These are phyloP conservation scores for Rhododendron henanense DNA, from an alignment of 148 eudicot genomes.

Conservation along the genomic window DNA sequence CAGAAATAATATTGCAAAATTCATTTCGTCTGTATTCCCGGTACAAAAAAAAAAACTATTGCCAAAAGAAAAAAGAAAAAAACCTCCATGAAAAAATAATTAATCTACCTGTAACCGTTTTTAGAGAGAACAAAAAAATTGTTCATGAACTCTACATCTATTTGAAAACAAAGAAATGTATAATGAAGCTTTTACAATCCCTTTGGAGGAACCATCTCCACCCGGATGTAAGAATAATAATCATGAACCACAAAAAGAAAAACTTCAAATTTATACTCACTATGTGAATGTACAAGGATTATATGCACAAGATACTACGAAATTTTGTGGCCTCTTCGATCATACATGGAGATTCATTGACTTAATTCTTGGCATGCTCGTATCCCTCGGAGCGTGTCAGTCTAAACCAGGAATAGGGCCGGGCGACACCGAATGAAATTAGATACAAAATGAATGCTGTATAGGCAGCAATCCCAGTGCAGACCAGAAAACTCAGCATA, in stretches of 20 bases:
- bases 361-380: constrained; percentile 21
- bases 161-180: not conserved
- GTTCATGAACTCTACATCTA: not conserved
- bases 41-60: no score
- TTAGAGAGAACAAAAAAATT: not conserved
- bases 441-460: constrained; percentile 63
- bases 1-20: not conserved
- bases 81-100: not conserved
- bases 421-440: constrained; percentile 33
- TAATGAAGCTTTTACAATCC: not conserved
- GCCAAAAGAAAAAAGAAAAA: no score
- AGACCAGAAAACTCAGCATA: constrained; percentile 29
- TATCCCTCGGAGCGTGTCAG: constrained; percentile 17
- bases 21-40: not conserved
- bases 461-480: constrained; percentile 43
- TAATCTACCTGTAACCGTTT: not conserved
- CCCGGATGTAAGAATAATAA: not conserved
- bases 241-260: not conserved
- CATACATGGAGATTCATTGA: not conserved
- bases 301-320: not conserved
- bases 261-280: not conserved
- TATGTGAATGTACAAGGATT: not conserved
- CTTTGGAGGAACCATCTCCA: not conserved
- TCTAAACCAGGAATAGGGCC: constrained; percentile 31
- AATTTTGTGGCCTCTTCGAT: not conserved